Percentiles rank a stretch among this genome's conserved stretches.
Evolutionary conservation across 805 yeast genomes (phyloP).

Genomic region (Candida endomychidarum): DNA sequence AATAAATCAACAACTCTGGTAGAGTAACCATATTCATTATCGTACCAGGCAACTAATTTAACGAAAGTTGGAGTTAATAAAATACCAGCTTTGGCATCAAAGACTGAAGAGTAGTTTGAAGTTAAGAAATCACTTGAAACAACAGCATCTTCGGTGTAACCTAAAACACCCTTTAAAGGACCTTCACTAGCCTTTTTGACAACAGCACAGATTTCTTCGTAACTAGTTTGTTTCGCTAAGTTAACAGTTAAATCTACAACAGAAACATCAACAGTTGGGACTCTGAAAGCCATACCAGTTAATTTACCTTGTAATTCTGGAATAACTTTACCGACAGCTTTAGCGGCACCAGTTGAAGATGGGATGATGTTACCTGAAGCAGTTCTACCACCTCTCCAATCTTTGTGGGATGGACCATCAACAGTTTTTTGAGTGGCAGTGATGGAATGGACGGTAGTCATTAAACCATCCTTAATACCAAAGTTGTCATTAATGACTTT

Average conservation of each 20-base stretch:
- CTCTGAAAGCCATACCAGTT: conserved; percentile 38
- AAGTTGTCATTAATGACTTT: conserved; percentile 35
- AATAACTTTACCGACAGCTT: conserved; percentile 38
- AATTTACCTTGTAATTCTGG: conserved; percentile 38
- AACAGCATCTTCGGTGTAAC: conserved; percentile 37
- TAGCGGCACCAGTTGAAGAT: conserved; percentile 39
- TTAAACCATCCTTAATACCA: conserved; percentile 37
- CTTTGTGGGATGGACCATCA: conserved; percentile 39
- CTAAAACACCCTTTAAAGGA: conserved; percentile 34
- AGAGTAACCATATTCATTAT: conserved; percentile 38
- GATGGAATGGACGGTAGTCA: conserved; percentile 39
- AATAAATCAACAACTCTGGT: conserved; percentile 38
- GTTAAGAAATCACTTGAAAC: conserved; percentile 35
- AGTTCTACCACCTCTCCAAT: conserved; percentile 42
- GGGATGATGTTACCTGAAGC: conserved; percentile 38
- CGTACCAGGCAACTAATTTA: conserved; percentile 38
- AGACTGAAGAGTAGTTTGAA: conserved; percentile 30
- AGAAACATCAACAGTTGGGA: conserved; percentile 36
- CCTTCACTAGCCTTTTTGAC: conserved; percentile 33
- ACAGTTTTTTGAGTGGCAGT: conserved; percentile 40
- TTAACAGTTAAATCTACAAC: conserved; percentile 37
- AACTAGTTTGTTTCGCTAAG: conserved; percentile 30
- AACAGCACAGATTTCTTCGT: conserved; percentile 33
- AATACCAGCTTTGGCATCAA: conserved; percentile 37
- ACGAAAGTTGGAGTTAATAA: conserved; percentile 36